Evolutionary conservation across 192 early-diverging fungal genomes (phyloP).

Genomic region (Coemansia sp.): DNA sequence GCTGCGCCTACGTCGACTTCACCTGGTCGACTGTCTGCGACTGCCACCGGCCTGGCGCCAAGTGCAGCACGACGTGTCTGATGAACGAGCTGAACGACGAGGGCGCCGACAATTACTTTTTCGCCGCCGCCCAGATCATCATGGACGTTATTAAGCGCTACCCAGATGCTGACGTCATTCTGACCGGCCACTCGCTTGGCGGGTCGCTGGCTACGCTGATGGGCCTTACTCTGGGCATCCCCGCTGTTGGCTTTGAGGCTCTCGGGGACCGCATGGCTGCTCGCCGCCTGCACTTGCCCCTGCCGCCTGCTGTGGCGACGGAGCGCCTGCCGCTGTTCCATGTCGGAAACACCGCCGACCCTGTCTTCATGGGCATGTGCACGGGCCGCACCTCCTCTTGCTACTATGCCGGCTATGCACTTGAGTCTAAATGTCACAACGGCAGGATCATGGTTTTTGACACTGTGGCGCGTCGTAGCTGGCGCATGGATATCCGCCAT

Average conservation of each 20-base stretch:
- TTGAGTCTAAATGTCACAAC: constrained; percentile 83
- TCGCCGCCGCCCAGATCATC: constrained; percentile 61
- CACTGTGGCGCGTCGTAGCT: constrained; percentile 60
- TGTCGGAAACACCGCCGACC: constrained; percentile 87
- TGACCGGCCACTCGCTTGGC: constrained; percentile 88
- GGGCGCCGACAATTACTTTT: constrained; percentile 54
- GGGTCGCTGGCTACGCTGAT: constrained; percentile 72
- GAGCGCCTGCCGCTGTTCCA: constrained; percentile 83
- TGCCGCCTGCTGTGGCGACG: constrained; percentile 54
- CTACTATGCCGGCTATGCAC: constrained; percentile 70
- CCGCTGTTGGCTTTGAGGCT: constrained; percentile 77
- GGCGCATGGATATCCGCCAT: constrained; percentile 70
- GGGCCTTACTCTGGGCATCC: constrained; percentile 81
- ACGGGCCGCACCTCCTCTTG: constrained; percentile 62
- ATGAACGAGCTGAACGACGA: constrained; percentile 61
- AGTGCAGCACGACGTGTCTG: constrained; percentile 64
- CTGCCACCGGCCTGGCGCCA: constrained; percentile 64
- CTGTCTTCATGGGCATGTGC: constrained; percentile 87
- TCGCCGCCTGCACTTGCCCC: constrained; percentile 73
- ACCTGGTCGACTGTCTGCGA: constrained; percentile 83
- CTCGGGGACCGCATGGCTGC: constrained; percentile 84
- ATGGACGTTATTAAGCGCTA: constrained; percentile 64
- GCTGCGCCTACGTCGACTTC: constrained; percentile 83
- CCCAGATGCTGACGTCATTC: constrained; percentile 69
- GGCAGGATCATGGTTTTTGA: constrained; percentile 72